Evolutionary conservation across 805 yeast genomes (phyloP), one percentile per base, ranked within the genome.

Genomic region (Tetrapisispora fleetii): DNA sequence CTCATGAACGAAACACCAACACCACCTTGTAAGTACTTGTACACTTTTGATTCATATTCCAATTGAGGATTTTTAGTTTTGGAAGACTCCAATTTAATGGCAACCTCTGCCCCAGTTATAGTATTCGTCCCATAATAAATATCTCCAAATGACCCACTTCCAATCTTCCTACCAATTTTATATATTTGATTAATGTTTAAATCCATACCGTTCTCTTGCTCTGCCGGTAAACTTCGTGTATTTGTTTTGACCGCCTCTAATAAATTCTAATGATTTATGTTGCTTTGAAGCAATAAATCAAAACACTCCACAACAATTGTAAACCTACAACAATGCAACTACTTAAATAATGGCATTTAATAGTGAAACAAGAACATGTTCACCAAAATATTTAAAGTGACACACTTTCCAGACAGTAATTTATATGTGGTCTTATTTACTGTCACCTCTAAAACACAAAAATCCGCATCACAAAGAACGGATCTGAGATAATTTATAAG

Each of bases 81-180:
- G 47, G 85, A 80, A 54, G 85, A 83, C 65, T 91, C 99, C 53
- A 91, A 74, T 67, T 91, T 91, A 73, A 91, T 91, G 56, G 98
- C 99, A 47, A 93, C 97, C 67, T 91, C 96, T 67, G 93, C 98
- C 39, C 98, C 97, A 39, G 95, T 85, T 44, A 91, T 87, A 67
- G 93, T 80, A 69, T 91, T 93, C 24, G 95, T 87, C 13, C 96
- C 85, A 55, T 89, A 76, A 68, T 93, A 93, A 58, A 91, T 93
- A 65, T 93, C 99, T 51, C 99, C 99, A 67, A 91, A 91, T 11
- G 97, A 90, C 18, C 99, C 99, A 38, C 93, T 82, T 19, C 99
- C 99, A 60, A 91, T 91, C 69, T 90, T 90, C 52, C 96, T 83
- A 37, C 96, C 96, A 60, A 90, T 83, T 49, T 96, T 79, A 70